Evolutionary conservation across 202 grass and related monocot species (phyloP).

Genomic region (Brachypodium distachyon): DNA sequence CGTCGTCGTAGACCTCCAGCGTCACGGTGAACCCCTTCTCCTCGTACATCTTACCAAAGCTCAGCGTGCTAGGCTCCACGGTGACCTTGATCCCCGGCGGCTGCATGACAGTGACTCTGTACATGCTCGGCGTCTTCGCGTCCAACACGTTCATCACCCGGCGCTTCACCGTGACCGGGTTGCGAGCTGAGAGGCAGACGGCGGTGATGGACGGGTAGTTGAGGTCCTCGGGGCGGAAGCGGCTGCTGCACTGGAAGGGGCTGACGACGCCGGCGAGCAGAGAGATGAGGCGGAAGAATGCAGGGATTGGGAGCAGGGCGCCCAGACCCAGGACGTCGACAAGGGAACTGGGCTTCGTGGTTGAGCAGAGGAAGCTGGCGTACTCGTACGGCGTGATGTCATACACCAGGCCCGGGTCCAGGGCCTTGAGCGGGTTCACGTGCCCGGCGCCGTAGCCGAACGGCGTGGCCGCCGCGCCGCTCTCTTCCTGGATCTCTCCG

Average conservation of each 20-base stretch:
- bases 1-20: not conserved
- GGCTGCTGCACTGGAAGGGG: not conserved
- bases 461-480: slow-evolving; percentile 20
- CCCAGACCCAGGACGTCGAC: too few relatives aligned
- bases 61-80: slow-evolving; percentile 6
- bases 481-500: slow-evolving; percentile 8
- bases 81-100: slow-evolving; percentile 9
- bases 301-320: too few relatives aligned
- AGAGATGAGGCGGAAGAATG: not conserved
- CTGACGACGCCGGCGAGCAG: not conserved
- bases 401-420: slow-evolving; percentile 38
- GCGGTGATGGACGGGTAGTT: slow-evolving; percentile 63
- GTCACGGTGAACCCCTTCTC: slow-evolving; percentile 36
- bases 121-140: not conserved
- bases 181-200: slow-evolving; percentile 8
- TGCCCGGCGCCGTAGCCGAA: slow-evolving; percentile 33
- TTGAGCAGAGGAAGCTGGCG: slow-evolving; percentile 35
- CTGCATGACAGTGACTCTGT: not conserved
- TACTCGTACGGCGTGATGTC: slow-evolving; percentile 23
- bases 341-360: too few relatives aligned
- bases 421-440: not conserved
- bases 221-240: slow-evolving; percentile 23
- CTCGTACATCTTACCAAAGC: not conserved
- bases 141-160: slow-evolving; percentile 47
- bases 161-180: slow-evolving; percentile 25